Base-by-base conservation (phyloP, 495 filamentous ascomycete species). In the Aspergillus olivimuriae region DNA sequence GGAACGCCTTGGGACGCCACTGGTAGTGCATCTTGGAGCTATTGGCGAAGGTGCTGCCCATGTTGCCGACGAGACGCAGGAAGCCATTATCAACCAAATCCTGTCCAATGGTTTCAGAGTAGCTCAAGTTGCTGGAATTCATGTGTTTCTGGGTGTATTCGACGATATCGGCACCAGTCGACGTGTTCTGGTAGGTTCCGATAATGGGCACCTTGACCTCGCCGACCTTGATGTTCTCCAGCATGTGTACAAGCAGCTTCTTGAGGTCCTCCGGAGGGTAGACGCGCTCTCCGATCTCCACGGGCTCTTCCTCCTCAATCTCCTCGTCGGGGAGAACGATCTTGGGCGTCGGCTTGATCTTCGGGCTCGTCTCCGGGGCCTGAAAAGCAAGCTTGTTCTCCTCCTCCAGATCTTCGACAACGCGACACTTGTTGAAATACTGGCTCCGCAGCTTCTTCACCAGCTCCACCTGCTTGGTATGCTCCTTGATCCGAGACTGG, bases 321-420 rank as follows among this genome's bases (percentile, higher is more conserved):
- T 73, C 57, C 6, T 72, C 65, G 23, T 78, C 74, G 7, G 80
- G 74, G 18, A 87, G 58, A 39, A 83, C 73, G 34, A 81, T 76
- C 47, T 78, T 80, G 4, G 82, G 82, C 1, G 78, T 68, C n/a
- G 56, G 47, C 36, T 67, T 63, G 35, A 49, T 31, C 47, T 71
- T 71, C 7, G 75, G 76, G 51, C 75, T 79, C 3, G 55, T 55
- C 22, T 84, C 80, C 2, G 90, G 88, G 47, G 87, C 87, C 57
- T 96, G 88, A 61, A 97, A 96, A 22, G 88, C 90, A 10, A 99
- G 78, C 65, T 97, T 96, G 58, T 95, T 95, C 74, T 99, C 92
- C 65, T 99, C 92, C 55, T 97, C 94, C 41, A 96, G 64, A 57
- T 99, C 92, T 62, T 99, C 92, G 5, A 96, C 82, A 33, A 94